These are phyloP conservation scores for Paracamarosporium sp. DNA, from an alignment of 2,329 filamentous ascomycete species.

Conservation along the genomic window DNA sequence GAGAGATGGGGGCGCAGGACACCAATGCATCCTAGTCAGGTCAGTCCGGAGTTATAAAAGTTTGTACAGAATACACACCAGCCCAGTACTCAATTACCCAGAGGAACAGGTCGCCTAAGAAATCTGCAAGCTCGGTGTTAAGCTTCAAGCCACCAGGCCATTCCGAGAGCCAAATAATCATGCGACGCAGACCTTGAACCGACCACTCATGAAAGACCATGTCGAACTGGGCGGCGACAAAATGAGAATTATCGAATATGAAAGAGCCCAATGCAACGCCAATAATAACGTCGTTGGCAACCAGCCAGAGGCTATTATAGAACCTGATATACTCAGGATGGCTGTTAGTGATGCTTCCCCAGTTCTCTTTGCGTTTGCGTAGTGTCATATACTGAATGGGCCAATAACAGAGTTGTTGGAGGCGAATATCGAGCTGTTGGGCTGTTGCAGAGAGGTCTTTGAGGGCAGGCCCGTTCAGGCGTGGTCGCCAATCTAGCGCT, in stretches of 20 bases:
- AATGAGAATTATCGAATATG: constrained; percentile 91
- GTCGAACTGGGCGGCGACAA: constrained; percentile 82
- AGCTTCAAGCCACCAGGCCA: constrained; percentile 95
- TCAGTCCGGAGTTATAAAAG: constrained; percentile 10
- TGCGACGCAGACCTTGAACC: constrained; percentile 83
- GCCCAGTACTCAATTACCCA: constrained; percentile 99
- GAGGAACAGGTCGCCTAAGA: constrained; percentile 91
- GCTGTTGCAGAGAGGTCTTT: constrained; percentile 97
- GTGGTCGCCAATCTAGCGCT: constrained; percentile 83
- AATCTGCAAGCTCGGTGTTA: constrained; percentile 91
- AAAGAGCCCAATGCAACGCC: constrained; percentile 96
- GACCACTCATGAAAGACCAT: constrained; percentile 80
- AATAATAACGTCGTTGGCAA: constrained; percentile 98
- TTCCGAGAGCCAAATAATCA: constrained; percentile 94
- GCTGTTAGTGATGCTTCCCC: constrained; percentile 93
- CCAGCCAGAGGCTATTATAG: constrained; percentile 98
- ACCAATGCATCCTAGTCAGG: constrained; percentile 71
- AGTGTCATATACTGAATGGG: constrained; percentile 94
- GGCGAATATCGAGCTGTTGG: constrained; percentile 94
- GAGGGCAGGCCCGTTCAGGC: constrained; percentile 77
- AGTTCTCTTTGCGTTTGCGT: constrained; percentile 86
- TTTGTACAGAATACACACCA: constrained; percentile 58
- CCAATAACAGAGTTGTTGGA: constrained; percentile 99
- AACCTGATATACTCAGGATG: constrained; percentile 99
- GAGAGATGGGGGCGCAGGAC: constrained; percentile 82